Evolutionary conservation across 257 asterid genomes (phyloP), one percentile per base, ranked within the genome.

Genomic region (Solanum tacnaense): DNA sequence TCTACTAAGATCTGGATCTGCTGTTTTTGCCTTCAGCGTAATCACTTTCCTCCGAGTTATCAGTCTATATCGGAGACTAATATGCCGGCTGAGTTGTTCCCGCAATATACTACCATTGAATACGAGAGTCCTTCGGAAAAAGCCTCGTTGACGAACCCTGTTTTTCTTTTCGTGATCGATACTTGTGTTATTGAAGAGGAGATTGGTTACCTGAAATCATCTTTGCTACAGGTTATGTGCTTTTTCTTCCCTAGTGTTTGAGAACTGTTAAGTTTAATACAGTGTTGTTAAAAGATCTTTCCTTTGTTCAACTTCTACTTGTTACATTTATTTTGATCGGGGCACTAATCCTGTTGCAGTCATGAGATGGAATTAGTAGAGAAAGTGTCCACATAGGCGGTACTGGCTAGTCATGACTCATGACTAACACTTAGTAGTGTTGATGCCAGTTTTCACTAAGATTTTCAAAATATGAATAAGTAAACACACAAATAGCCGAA

Each of bases 101-200:
- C 99, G 27, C 99, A 96, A 90, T 93, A 91, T 84, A 97, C 99
- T 18, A 96, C 99, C 9, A 93, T 97, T 41, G 99, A 96, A 91
- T 97, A 97, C 88, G 99, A 94, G 88, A 90, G 89, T 29, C 65
- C 88, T 20, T 71, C 92, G 58, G 94, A 93, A 86, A 31, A 86
- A 88, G 89, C 90, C 76, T 90, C 91, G 82, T 84, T 89, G 34
- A 38, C 91, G 18, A 83, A 32, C 39, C 90, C 92, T 86, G 94
- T 97, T n/a, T 94, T 92, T 85, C 89, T 97, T 88, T 94, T 97
- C 88, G 98, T 97, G 88, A 91, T 97, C 36, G 99, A 97, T 90
- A 94, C 96, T 86, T 97, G 95, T 87, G 91, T 94, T 76, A 96
- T 97, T 89, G 99, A 97, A 93, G 99, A 97, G 95, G 99, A 97